Evolutionary conservation across 345 rosid species (phyloP).

Genomic region (Schrenkiella parvula): DNA sequence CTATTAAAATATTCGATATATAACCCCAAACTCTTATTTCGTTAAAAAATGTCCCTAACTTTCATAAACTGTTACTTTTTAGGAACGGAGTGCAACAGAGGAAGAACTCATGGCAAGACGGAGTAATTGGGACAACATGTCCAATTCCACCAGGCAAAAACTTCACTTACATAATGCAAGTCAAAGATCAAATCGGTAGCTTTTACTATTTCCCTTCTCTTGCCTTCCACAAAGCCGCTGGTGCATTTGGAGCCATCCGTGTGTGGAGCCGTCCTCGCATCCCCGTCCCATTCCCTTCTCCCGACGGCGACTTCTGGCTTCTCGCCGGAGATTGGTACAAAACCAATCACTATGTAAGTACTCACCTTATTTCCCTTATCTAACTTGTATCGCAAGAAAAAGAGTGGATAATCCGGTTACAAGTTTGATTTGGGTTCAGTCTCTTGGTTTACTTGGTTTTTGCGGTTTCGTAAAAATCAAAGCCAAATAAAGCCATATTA

Average conservation of each 20-base stretch:
- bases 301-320: conserved; percentile 61
- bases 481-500: not conserved
- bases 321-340: conserved; percentile 94
- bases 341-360: conserved; percentile 62
- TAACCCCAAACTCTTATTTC: not conserved
- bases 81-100: conserved; percentile 94
- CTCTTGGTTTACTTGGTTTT: not conserved
- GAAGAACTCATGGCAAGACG: conserved; percentile 86
- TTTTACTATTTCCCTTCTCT: conserved; percentile 87
- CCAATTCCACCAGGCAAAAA: conserved; percentile 84
- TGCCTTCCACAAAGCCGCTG: conserved; percentile 89
- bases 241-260: conserved; percentile 78
- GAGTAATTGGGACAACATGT: conserved; percentile 83
- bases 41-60: not conserved
- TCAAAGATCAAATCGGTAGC: conserved; percentile 92
- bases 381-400: conserved; percentile 2
- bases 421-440: not conserved
- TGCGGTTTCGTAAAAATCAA: not conserved
- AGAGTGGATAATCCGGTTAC: not conserved
- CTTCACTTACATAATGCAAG: conserved; percentile 77
- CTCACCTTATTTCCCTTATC: not conserved
- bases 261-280: conserved; percentile 82
- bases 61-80: not conserved
- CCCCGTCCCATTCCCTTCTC: conserved; percentile 79
- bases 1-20: not conserved